Evolutionary conservation across 2,329 filamentous ascomycete species (phyloP), one percentile per base, ranked within the genome.

Genomic region (Cercospora nicotianae): DNA sequence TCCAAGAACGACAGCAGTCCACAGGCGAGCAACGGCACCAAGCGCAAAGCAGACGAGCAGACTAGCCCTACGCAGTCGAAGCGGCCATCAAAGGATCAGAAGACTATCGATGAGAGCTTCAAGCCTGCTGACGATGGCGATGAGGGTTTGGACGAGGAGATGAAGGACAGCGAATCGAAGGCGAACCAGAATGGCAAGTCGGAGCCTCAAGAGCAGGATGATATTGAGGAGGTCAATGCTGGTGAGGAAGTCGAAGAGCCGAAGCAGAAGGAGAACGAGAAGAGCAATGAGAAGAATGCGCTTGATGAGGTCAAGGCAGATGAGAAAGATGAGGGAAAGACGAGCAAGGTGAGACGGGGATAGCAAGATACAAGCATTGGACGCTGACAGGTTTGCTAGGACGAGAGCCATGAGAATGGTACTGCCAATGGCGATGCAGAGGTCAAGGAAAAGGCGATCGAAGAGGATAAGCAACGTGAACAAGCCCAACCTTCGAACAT

Each of bases 401-500:
- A 63, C n/a, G n/a, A 72, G 31, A 55, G 63, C 42, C 66, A 69
- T 33, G 67, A 68, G 8, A 65, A 71, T 13, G 68, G 58, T 45
- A 71, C 72, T 4, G 69, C 59, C 28, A 63, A 64, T 7, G 62
- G 61, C 55, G 61, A 67, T 9, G 67, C 39, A 36, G 60, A 58
- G 33, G 62, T 59, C 13, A 71, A 68, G 16, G 73, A 66, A 16
- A 74, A 77, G 20, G 83, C 85, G 1, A 78, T 88, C 5, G 80
- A 83, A 67, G 80, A 84, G 60, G 84, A 85, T 2, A 78, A 83
- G 18, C 77, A 84, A 61, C 83, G 86, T 51, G 83, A 84, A 73
- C 79, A 84, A 55, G 79, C 81, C 2, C 79, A 85, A 45, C 83
- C 87, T 1, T 87, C 85, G 5, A 89, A 83, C 67, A 88, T 96